Evolutionary conservation across 768 basidiomycete genomes (phyloP).

Genomic region (Trametes gibbosa): DNA sequence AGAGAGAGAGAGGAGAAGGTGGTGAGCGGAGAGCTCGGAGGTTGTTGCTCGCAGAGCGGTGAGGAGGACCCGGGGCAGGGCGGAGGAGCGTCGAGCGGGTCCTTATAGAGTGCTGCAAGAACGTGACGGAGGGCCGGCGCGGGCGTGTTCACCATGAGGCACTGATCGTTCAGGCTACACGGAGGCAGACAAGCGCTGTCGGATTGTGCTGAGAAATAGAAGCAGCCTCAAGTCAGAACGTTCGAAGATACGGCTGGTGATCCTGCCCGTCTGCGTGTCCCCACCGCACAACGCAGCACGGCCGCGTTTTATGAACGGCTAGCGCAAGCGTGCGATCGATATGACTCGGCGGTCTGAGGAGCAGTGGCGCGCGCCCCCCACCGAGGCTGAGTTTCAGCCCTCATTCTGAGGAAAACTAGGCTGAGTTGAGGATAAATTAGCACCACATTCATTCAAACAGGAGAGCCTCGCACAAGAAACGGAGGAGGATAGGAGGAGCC

Average conservation of each 20-base stretch:
- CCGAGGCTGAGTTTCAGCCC: not conserved
- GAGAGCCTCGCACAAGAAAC: not conserved
- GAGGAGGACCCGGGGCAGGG: conserved; percentile 27
- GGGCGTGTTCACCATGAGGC: conserved; percentile 38
- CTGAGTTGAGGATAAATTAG: not conserved
- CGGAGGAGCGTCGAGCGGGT: conserved; percentile 16
- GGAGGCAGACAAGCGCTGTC: conserved; percentile 16
- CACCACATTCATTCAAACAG: too few species aligned
- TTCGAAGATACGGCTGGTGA: conserved; percentile 21
- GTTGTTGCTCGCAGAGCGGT: conserved; percentile 25
- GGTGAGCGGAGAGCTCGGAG: conserved; percentile 21
- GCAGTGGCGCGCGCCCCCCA: not conserved
- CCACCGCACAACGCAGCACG: conserved; percentile 9
- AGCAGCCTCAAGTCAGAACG: conserved; percentile 14
- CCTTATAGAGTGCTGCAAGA: conserved; percentile 28
- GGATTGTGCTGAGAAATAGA: conserved; percentile 16
- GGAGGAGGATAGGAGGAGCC: conserved; percentile 4
- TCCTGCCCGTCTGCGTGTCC: conserved; percentile 20
- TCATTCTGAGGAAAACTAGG: not conserved
- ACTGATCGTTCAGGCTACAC: conserved; percentile 20
- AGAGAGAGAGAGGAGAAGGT: conserved; percentile 9
- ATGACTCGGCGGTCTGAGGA: conserved; percentile 1
- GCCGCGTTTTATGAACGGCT: conserved; percentile 14
- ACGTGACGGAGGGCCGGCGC: conserved; percentile 31
- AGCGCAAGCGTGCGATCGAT: conserved; percentile 17